Evolutionary conservation across 345 rosid genomes (phyloP).

Genomic region (Camelina sativa): DNA sequence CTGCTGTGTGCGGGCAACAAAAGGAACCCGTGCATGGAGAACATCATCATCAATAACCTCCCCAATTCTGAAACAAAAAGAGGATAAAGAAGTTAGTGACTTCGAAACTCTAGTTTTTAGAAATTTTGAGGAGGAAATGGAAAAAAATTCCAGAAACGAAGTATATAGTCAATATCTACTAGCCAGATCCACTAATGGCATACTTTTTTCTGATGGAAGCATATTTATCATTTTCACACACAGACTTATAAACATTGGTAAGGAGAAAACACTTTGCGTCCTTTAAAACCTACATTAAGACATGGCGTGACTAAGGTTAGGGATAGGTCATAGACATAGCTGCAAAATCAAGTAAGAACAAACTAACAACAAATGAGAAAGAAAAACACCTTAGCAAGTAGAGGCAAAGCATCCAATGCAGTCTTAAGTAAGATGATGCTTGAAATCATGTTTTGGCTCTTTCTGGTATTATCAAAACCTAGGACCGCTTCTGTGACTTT

Average conservation of each 20-base stretch:
- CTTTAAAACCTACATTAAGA: constrained; percentile 68
- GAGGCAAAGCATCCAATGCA: constrained; percentile 92
- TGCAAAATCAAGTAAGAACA: constrained; percentile 4
- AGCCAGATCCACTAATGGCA: constrained; percentile 30
- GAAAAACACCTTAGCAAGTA: constrained; percentile 67
- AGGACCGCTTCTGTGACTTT: constrained; percentile 71
- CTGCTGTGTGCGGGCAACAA: constrained; percentile 97
- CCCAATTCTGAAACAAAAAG: constrained; percentile 61
- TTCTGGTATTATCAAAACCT: constrained; percentile 68
- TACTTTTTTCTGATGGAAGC: constrained; percentile 83
- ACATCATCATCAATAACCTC: constrained; percentile 95
- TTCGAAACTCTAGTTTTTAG: constrained; percentile 9
- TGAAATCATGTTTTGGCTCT: constrained; percentile 83
- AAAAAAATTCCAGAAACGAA: constrained; percentile 22
- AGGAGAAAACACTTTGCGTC: constrained; percentile 90
- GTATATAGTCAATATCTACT: constrained; percentile 8
- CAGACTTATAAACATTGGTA: constrained; percentile 68
- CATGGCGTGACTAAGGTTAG: constrained; percentile 10
- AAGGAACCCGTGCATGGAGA: constrained; percentile 94
- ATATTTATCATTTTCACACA: constrained; percentile 79
- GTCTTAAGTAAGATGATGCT: constrained; percentile 96
- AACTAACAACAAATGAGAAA: constrained; percentile 28
- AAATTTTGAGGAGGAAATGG: constrained; percentile 21
- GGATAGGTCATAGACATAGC: constrained; percentile 6
- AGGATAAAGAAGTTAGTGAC: constrained; percentile 31